Conservation (phyloP, 768 basidiomycete genomes). For the Pulveroboletus sp. region DNA sequence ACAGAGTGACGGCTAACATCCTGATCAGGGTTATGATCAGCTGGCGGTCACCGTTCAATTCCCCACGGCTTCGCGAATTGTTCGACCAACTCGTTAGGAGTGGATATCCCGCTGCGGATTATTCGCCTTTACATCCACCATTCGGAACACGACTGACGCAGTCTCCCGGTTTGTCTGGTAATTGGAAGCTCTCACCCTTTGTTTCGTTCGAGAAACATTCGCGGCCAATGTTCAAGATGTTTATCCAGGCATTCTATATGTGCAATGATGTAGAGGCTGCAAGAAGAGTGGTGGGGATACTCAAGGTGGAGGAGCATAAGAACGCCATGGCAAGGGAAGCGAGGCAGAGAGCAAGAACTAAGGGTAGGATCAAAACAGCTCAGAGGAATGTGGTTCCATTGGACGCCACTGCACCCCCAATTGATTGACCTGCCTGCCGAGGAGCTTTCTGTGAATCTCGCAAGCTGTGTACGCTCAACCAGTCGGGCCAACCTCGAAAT, state of each 20-base stretch:
- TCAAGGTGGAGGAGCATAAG: constrained; percentile 39
- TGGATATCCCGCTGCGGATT: constrained; percentile 48
- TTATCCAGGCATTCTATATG: constrained; percentile 59
- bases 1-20: constrained; percentile 69
- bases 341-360: constrained; percentile 17
- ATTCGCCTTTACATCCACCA: constrained; percentile 35
- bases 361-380: constrained; percentile 16
- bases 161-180: constrained; percentile 13
- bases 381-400: not conserved
- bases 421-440: constrained; percentile 7
- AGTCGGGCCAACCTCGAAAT: not conserved
- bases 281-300: constrained; percentile 47
- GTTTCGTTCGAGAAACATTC: constrained; percentile 57
- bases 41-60: constrained; percentile 44
- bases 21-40: constrained; percentile 55
- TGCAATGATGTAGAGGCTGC: constrained; percentile 53
- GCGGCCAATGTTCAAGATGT: constrained; percentile 68
- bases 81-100: constrained; percentile 59
- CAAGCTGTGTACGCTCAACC: not conserved
- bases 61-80: constrained; percentile 43
- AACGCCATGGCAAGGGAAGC: constrained; percentile 7
- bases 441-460: not conserved
- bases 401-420: constrained; percentile 1
- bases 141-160: constrained; percentile 37
- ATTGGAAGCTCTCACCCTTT: constrained; percentile 37